A percentile compares a stretch with the other conserved stretches of the same genome.
These are phyloP conservation scores for Fusarium circinatum DNA, from an alignment of 2,329 filamentous ascomycete species.

Conservation along the genomic window DNA sequence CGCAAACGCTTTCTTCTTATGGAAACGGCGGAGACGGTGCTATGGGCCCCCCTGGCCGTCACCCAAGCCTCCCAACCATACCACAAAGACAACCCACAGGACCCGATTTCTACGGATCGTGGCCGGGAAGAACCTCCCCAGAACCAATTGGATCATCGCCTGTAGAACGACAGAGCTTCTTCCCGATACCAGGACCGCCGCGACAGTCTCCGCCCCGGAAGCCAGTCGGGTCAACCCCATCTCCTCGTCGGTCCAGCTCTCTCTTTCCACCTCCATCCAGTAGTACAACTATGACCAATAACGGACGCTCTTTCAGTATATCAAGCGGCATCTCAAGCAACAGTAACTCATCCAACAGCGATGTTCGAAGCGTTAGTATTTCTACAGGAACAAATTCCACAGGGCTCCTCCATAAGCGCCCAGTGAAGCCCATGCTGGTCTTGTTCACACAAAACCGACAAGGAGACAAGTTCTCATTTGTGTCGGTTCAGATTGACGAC, in stretches of 20 bases:
- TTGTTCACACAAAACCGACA: constrained; percentile 45
- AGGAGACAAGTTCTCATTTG: constrained; percentile 41
- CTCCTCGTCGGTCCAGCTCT: constrained; percentile 28
- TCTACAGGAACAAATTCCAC: constrained; percentile 43
- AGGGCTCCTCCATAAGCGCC: constrained; percentile 46
- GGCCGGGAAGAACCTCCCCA: constrained; percentile 35
- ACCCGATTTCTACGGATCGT: constrained; percentile 17
- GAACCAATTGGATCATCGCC: constrained; percentile 22
- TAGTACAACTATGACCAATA: constrained; percentile 8
- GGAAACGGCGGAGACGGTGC: neutral
- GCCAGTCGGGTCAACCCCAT: constrained; percentile 33
- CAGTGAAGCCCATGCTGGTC: constrained; percentile 49
- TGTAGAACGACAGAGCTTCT: constrained; percentile 19
- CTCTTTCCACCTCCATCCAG: constrained; percentile 10
- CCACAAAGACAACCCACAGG: constrained; percentile 31
- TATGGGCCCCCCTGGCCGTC: constrained; percentile 7
- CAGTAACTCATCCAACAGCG: constrained; percentile 43
- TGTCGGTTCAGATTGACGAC: constrained; percentile 48
- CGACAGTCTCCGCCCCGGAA: constrained; percentile 22
- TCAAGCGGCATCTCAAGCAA: constrained; percentile 38
- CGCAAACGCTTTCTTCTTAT: neutral
- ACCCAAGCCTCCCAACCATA: constrained; percentile 33
- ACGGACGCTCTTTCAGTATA: constrained; percentile 36
- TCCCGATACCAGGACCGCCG: constrained; percentile 10
- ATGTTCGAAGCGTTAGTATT: constrained; percentile 39